Evolutionary conservation across 495 filamentous ascomycete genomes (phyloP), one percentile per base, ranked within the genome.

Genomic region (Aspergillus heteromorphus): DNA sequence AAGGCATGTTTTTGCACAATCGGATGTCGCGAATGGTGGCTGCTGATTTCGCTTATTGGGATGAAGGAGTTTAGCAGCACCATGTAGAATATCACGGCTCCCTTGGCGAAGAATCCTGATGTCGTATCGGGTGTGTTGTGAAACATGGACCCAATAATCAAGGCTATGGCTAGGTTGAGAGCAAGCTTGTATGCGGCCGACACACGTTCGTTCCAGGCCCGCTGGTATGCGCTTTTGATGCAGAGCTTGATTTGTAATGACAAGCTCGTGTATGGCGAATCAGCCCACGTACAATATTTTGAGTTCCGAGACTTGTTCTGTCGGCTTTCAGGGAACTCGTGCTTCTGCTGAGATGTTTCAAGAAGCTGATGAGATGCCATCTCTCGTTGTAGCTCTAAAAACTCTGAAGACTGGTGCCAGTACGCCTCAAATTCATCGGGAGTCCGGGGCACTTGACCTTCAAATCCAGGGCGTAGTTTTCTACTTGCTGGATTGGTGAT

Each of bases 11-110:
- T 85, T 50, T 83, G 77, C 14, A 86, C 77, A 43, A 85, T 80
- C 13, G 81, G 79, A 10, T 79, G 75, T 60, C 83, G 79, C 0
- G 65, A 62, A 48, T 80, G 82, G 5, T 81, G 65, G 47, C 54
- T 75, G 57, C 79, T 79, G 60, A 87, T 83, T 60, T 87, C 83
- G 1, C 72, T 65, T 55, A 68, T 65, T 6, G 65, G 60, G 1
- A 75, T 75, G n/a, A 82, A 66, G 17, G 77, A 73, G 51, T 82
- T 82, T 14, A 79, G 64, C 18, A 96, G 76, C 57, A 92, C 83
- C 38, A 89, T 88, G 60, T 95, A 95, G 80, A 96, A 96, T 18
- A 96, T 74, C 1, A 91, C 75, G 45, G 87, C 87, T 30, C 87
- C 88, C 45, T 87, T 79, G 51, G 80, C 76, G 71, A 80, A 87